Base-by-base conservation (phyloP, 805 yeast species). In the Candida cerambycidarum region DNA sequence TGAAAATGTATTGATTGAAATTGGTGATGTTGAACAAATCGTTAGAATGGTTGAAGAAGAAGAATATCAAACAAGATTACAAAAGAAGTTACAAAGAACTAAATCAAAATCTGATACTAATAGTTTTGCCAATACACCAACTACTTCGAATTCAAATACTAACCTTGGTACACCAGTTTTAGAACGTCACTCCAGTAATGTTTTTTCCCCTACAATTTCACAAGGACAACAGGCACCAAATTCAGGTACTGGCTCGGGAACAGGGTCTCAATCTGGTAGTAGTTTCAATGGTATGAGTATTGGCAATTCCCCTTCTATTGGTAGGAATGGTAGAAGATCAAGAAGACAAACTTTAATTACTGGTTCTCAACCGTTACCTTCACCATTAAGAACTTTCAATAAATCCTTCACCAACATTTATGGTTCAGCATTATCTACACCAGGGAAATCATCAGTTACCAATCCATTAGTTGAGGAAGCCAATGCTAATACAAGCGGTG, bases 311-410 rank as follows among this genome's bases (percentile, higher is more conserved):
- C 73, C 75, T 1, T 65, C 71, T 1, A 48, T 69, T 14, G 73
- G 73, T 5, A 51, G 75, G 31, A 67, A 67, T 46, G 75, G 74
- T 5, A 55, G 85, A 35, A 59, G 85, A 41, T 69, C 87, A 25
- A 75, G 95, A 56, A 75, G 95, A 55, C 83, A 81, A 49, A 82
- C 95, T 0, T 65, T 89, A 17, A 83, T 89, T 38, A 86, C 95
- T 0, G 96, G 96, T 0, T 88, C 96, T 0, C 96, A 89, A 61
- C 97, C 97, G 2, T 68, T 89, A 44, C 96, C 97, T 3, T 85
- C 95, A 0, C 96, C 97, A 1, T 69, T 89, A 38, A 71, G 90
- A 41, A 76, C 92, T 1, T 69, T 69, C 47, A 69, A 66, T 50
- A 68, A 66, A 47, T 59, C 71, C 15, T 67, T 66, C 47, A 59